A percentile compares a stretch with the other conserved stretches of the same genome.
These are phyloP conservation scores for Venturiaceae sp. DNA, from an alignment of 2,329 filamentous ascomycete genomes.

Conservation along the genomic window DNA sequence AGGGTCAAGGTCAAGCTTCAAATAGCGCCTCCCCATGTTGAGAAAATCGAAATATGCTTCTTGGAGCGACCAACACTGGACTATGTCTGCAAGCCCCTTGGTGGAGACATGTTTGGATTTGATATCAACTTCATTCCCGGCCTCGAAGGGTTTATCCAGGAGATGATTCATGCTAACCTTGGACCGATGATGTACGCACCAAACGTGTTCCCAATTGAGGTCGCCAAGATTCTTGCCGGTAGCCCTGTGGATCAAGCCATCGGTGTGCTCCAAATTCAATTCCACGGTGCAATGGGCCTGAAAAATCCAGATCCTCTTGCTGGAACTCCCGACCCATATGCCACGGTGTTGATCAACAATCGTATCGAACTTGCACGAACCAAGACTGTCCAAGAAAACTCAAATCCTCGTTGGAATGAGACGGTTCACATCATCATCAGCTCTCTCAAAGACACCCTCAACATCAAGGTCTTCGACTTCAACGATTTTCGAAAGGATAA, in stretches of 20 bases:
- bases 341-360: constrained; percentile 73
- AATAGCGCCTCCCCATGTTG: constrained; percentile 89
- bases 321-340: constrained; percentile 85
- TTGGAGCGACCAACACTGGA: constrained; percentile 81
- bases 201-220: constrained; percentile 96
- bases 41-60: constrained; percentile 92
- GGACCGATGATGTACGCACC: constrained; percentile 97
- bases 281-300: constrained; percentile 83
- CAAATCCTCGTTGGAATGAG: constrained; percentile 90
- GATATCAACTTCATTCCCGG: constrained; percentile 99
- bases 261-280: constrained; percentile 81
- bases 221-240: constrained; percentile 95
- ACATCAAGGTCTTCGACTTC: constrained; percentile 79
- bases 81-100: constrained; percentile 95
- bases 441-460: constrained; percentile 78
- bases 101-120: constrained; percentile 90
- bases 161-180: constrained; percentile 90
- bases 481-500: constrained; percentile 97
- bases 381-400: constrained; percentile 75
- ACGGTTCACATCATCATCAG: constrained; percentile 93
- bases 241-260: constrained; percentile 92
- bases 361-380: constrained; percentile 76
- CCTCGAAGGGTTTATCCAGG: constrained; percentile 84
- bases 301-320: constrained; percentile 95
- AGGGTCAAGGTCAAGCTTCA: constrained; percentile 96